phyloP scores from a whole-genome alignment of 148 eudicot genomes.

The Vaccinium darrowii region DNA sequence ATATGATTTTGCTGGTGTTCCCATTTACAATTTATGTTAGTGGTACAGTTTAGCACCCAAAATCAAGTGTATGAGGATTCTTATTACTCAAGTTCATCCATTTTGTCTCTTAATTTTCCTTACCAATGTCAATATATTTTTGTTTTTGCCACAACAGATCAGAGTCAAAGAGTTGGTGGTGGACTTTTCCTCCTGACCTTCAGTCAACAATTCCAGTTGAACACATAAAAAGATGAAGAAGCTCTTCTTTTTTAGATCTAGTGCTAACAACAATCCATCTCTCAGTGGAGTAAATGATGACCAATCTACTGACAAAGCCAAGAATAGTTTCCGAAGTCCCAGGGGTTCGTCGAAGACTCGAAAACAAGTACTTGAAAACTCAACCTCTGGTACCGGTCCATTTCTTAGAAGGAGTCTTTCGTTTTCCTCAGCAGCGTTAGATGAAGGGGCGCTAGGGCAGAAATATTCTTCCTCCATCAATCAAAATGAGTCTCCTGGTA shows the following conservation, averaged over 20 bases:
- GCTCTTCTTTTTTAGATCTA: constrained; percentile 6
- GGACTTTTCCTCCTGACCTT: not conserved
- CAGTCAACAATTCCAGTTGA: not conserved
- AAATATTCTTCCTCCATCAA: constrained; percentile 31
- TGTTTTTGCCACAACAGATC: not conserved
- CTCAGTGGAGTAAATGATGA: constrained; percentile 14
- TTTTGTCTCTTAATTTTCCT: not conserved
- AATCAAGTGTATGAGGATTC: not conserved
- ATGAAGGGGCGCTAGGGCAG: constrained; percentile 37
- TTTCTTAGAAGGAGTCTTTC: constrained; percentile 71
- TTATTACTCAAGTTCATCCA: not conserved
- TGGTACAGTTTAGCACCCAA: not conserved
- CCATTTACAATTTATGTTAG: not conserved
- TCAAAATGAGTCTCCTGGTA: constrained; percentile 58
- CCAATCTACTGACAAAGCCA: constrained; percentile 15
- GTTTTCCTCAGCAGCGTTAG: constrained; percentile 65
- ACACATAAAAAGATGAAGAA: constrained; percentile 4
- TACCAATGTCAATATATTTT: not conserved
- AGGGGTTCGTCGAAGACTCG: constrained; percentile 24
- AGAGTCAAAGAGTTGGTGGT: not conserved
- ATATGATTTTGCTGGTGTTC: not conserved
- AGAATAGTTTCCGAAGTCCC: constrained; percentile 19
- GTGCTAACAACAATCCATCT: constrained; percentile 27
- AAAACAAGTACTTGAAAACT: constrained; percentile 34
- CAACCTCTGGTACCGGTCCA: constrained; percentile 27